Conservation (phyloP, 495 filamentous ascomycete species). For the Penicillium alfredii region DNA sequence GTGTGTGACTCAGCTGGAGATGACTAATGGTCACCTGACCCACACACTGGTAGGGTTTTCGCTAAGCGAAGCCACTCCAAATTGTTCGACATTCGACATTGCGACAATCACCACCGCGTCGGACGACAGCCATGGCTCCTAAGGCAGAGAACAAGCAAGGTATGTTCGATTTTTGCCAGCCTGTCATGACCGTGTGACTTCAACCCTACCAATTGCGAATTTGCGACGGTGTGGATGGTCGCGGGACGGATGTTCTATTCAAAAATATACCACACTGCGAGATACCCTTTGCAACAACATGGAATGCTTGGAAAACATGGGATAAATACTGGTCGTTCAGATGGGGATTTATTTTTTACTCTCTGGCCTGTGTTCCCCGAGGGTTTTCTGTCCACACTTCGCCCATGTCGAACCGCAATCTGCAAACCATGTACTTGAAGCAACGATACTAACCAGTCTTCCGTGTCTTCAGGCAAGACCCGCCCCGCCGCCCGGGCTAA, state of each 20-base stretch:
- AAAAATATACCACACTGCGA: slow-evolving; percentile 7
- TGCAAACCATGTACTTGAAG: not conserved
- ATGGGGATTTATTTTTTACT: no score
- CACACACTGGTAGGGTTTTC: slow-evolving; percentile 46
- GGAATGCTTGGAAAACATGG: not conserved
- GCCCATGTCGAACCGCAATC: not conserved
- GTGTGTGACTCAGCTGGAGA: slow-evolving; percentile 6
- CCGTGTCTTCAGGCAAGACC: slow-evolving; percentile 55
- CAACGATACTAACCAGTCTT: slow-evolving; percentile 49
- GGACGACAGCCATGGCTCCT: slow-evolving; percentile 65
- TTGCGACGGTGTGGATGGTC: slow-evolving; percentile 23
- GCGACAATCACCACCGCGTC: slow-evolving; percentile 47
- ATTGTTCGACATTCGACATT: slow-evolving; percentile 39
- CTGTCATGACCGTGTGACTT: slow-evolving; percentile 9
- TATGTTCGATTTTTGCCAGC: slow-evolving; percentile 35
- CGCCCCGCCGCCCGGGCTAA: slow-evolving; percentile 76
- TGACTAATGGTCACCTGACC: slow-evolving; percentile 38
- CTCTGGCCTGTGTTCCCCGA: not conserved
- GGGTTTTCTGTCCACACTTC: not conserved
- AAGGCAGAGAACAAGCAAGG: slow-evolving; percentile 74
- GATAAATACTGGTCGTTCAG: no score
- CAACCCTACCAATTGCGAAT: slow-evolving; percentile 15
- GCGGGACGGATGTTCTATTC: slow-evolving; percentile 1
- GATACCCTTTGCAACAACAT: slow-evolving; percentile 1
- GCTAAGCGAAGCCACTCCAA: slow-evolving; percentile 43